A percentile compares a stretch with the other conserved stretches of the same genome.
Conservation (phyloP, 2,329 filamentous ascomycete genomes). For the Aspergillus fumigatus region DNA sequence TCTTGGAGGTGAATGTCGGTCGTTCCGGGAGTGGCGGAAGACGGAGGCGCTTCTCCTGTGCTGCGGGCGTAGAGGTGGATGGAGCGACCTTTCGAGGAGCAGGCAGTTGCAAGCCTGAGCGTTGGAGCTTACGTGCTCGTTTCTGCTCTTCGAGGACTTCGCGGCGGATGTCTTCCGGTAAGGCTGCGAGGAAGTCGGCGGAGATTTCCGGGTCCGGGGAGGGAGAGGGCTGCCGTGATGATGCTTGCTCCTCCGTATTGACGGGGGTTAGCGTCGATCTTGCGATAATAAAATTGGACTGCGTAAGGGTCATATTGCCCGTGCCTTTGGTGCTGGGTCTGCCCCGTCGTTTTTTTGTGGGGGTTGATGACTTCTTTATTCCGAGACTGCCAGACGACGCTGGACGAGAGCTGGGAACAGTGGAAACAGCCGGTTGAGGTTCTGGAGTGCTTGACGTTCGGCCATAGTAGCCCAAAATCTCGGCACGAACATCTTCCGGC, state of each 20-base stretch:
- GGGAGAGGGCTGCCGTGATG: constrained; percentile 23
- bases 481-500: constrained; percentile 78
- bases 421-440: constrained; percentile 35
- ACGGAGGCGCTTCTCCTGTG: constrained; percentile 22
- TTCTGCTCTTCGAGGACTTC: constrained; percentile 76
- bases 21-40: constrained; percentile 48
- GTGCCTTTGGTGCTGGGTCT: constrained; percentile 51
- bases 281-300: constrained; percentile 65
- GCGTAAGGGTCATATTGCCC: constrained; percentile 59
- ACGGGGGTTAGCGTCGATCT: constrained; percentile 14
- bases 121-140: constrained; percentile 55
- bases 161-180: constrained; percentile 73
- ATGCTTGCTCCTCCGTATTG: constrained; percentile 10
- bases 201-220: constrained; percentile 47
- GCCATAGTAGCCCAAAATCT: constrained; percentile 70
- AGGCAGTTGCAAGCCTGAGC: constrained; percentile 46
- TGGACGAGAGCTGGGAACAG: constrained; percentile 48
- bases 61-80: constrained; percentile 10
- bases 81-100: constrained; percentile 18
- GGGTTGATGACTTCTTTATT: constrained; percentile 50
- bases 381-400: constrained; percentile 31
- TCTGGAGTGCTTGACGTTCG: constrained; percentile 23
- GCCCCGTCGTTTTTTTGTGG: constrained; percentile 62
- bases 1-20: constrained; percentile 60
- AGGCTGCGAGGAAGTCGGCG: constrained; percentile 69